These are phyloP conservation scores for Eragrostis nindensis DNA, from an alignment of 176 grass and related monocot genomes.

Conservation along the genomic window DNA sequence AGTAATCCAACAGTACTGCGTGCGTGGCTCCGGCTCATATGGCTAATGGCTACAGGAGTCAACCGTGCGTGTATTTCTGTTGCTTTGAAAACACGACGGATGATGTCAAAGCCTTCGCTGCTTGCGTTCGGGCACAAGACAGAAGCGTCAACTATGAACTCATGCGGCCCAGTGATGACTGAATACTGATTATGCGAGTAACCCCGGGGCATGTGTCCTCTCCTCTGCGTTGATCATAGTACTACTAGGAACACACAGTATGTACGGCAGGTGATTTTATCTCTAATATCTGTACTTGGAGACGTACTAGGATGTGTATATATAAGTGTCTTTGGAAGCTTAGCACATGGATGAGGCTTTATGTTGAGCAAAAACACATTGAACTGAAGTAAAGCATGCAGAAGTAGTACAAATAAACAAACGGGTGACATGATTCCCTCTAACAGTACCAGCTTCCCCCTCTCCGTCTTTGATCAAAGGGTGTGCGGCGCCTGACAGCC, in stretches of 20 bases:
- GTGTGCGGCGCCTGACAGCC: constrained; percentile 13
- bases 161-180: not conserved
- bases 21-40: not conserved
- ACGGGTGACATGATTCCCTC: not conserved
- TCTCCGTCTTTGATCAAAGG: not conserved
- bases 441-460: not conserved
- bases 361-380: not conserved
- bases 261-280: not conserved
- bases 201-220: not conserved
- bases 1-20: not conserved
- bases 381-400: not conserved
- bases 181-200: not conserved
- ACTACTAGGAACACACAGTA: not conserved
- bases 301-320: not conserved
- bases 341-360: not conserved
- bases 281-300: not conserved
- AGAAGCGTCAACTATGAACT: not conserved
- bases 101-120: not conserved
- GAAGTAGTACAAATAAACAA: not conserved
- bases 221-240: too few species aligned
- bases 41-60: not conserved
- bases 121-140: not conserved
- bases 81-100: not conserved
- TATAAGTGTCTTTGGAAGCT: not conserved
- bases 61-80: not conserved